Conservation (phyloP, 331 rosid species). For the Cydonia oblonga region DNA sequence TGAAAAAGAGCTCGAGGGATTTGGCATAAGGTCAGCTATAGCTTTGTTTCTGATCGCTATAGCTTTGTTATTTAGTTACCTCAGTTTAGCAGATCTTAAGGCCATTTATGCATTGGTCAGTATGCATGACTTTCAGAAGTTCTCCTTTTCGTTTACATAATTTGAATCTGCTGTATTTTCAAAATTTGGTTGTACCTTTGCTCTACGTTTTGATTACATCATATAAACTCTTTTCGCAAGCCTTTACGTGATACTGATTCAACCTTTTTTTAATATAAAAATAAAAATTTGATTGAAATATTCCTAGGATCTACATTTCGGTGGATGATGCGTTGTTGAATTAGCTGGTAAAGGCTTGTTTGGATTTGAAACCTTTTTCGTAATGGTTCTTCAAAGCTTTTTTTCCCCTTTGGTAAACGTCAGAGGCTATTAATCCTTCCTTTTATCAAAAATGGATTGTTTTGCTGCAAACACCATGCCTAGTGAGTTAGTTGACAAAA, state of each 20-base stretch:
- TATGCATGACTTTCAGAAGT: background rate
- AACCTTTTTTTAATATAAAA: background rate
- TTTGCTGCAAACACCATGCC: background rate
- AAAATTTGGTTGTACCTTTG: background rate
- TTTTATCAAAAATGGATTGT: background rate
- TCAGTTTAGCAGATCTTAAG: background rate
- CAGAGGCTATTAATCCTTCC: background rate
- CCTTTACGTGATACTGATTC: background rate
- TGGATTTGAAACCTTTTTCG: background rate
- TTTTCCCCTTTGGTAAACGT: background rate
- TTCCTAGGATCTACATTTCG: background rate
- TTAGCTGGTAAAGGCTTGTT: background rate
- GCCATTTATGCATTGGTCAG: background rate
- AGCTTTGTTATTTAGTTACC: background rate
- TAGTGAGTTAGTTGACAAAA: background rate
- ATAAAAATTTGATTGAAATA: background rate
- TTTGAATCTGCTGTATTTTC: background rate
- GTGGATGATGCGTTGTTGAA: background rate
- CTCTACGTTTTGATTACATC: too few species aligned
- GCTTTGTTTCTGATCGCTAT: background rate
- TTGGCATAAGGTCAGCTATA: slow-evolving; percentile 77
- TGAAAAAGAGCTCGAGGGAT: slow-evolving; percentile 97
- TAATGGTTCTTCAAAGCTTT: background rate
- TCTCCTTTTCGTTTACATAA: background rate
- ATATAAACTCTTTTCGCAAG: background rate